Evolutionary conservation across 2,329 filamentous ascomycete genomes (phyloP).

Genomic region (Aspergillus ochraceus): DNA sequence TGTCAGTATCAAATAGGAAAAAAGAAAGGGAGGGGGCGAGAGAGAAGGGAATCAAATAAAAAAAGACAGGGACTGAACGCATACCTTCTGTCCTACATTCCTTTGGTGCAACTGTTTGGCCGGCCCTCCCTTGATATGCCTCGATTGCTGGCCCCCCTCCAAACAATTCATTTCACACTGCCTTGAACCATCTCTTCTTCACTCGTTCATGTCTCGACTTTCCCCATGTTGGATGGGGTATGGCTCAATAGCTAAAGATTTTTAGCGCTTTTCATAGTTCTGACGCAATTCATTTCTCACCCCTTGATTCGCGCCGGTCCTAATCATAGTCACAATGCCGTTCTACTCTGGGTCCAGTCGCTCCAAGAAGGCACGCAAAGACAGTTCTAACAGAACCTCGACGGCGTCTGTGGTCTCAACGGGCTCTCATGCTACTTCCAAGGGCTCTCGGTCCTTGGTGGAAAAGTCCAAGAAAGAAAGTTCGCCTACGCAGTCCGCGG

Average conservation of each 20-base stretch:
- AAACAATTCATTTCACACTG: conserved; percentile 1
- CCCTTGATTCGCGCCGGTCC: conserved; percentile 12
- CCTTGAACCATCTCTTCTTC: conserved; percentile 8
- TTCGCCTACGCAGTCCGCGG: conserved; percentile 9
- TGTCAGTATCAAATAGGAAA: not conserved
- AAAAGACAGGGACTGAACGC: not conserved
- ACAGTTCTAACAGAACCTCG: conserved; percentile 27
- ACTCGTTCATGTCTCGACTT: conserved; percentile 8
- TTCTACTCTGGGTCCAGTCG: conserved; percentile 25
- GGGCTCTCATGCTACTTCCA: conserved; percentile 20
- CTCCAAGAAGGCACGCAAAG: conserved; percentile 30
- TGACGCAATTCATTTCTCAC: conserved; percentile 1
- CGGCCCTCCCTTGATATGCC: conserved; percentile 20
- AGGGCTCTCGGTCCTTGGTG: conserved; percentile 16
- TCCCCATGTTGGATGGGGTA: conserved; percentile 3
- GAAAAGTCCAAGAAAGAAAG: conserved; percentile 20
- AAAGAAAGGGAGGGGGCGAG: conserved; percentile 5
- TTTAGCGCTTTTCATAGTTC: not conserved
- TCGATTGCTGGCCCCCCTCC: conserved; percentile 11
- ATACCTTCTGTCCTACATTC: conserved; percentile 23
- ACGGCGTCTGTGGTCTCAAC: conserved; percentile 24
- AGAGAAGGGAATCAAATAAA: conserved; percentile 1
- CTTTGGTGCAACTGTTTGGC: conserved; percentile 4
- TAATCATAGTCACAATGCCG: conserved; percentile 30
- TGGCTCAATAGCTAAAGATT: conserved; percentile 9